Percentiles rank a stretch among this genome's conserved stretches.
Evolutionary conservation across 768 basidiomycete species (phyloP).

Genomic region (Lactarius hengduanensis): DNA sequence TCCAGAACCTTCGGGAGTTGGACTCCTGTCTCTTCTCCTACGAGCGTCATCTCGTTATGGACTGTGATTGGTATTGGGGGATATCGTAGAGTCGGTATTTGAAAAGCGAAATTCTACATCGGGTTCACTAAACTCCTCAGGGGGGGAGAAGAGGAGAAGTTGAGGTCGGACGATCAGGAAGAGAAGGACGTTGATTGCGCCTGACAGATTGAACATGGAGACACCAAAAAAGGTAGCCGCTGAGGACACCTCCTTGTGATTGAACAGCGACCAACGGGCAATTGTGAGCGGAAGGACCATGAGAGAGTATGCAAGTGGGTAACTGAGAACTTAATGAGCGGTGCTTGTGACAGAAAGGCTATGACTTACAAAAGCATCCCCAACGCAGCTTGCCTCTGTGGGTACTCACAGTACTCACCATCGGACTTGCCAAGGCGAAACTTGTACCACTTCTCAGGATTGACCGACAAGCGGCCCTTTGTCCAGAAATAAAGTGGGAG

Average conservation of each 20-base stretch:
- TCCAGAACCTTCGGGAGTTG: constrained; percentile 15
- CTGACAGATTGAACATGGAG: constrained; percentile 39
- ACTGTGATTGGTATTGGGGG: not conserved
- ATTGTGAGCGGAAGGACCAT: constrained; percentile 42
- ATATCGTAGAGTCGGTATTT: not conserved
- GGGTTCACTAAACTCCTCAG: not conserved
- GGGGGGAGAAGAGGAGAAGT: constrained; percentile 35
- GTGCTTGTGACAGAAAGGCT: not conserved
- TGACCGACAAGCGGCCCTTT: constrained; percentile 37
- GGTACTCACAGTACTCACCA: not conserved
- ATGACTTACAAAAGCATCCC: constrained; percentile 34
- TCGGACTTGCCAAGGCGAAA: constrained; percentile 28
- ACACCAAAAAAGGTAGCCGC: constrained; percentile 38
- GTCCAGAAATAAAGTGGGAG: constrained; percentile 40
- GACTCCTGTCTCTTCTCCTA: not conserved
- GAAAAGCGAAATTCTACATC: not conserved
- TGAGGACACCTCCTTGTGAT: constrained; percentile 30
- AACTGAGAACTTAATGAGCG: constrained; percentile 31
- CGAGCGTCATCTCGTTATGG: not conserved
- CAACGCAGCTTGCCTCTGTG: constrained; percentile 18
- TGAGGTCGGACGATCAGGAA: constrained; percentile 40
- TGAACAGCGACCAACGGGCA: constrained; percentile 42
- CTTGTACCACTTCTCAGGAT: constrained; percentile 38
- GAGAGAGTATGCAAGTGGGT: constrained; percentile 42
- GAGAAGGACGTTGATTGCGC: constrained; percentile 42